Evolutionary conservation across 2,329 filamentous ascomycete genomes (phyloP).

Genomic region (Elsinoe perseae): DNA sequence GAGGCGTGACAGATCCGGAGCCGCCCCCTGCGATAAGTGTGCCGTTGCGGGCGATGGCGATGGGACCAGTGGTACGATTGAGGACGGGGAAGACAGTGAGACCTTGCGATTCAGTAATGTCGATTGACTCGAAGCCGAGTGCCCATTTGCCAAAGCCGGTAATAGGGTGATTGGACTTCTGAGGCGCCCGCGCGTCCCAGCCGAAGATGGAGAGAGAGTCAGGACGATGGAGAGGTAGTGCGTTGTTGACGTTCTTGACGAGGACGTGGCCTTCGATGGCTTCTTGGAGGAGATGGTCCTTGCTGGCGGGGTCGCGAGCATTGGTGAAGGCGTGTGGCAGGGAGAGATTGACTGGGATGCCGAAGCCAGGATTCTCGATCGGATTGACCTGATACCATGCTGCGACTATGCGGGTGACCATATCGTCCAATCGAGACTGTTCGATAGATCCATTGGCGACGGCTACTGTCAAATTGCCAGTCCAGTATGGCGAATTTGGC

Average conservation of each 20-base stretch:
- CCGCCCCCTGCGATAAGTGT: slow-evolving; percentile 27
- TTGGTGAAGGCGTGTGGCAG: slow-evolving; percentile 35
- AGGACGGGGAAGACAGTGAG: not conserved
- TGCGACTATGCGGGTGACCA: slow-evolving; percentile 28
- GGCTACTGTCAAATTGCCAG: slow-evolving; percentile 24
- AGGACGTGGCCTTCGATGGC: slow-evolving; percentile 57
- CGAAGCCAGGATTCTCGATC: slow-evolving; percentile 17
- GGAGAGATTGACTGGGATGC: slow-evolving; percentile 22
- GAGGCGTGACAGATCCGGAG: slow-evolving; percentile 24
- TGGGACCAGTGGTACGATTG: not conserved
- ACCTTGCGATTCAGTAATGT: not conserved
- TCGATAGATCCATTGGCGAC: slow-evolving; percentile 28
- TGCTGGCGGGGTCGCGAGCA: slow-evolving; percentile 45
- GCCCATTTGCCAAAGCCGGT: slow-evolving; percentile 14
- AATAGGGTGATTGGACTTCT: slow-evolving; percentile 8
- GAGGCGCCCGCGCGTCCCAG: slow-evolving; percentile 23
- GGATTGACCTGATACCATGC: slow-evolving; percentile 23
- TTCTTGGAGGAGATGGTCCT: slow-evolving; percentile 45
- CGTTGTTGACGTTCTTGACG: slow-evolving; percentile 51
- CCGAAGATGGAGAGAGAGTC: slow-evolving; percentile 33
- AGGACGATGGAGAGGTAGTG: slow-evolving; percentile 46
- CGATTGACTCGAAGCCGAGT: slow-evolving; percentile 15
- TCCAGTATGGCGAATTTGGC: slow-evolving; percentile 23
- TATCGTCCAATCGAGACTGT: slow-evolving; percentile 27
- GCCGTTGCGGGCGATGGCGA: slow-evolving; percentile 24